A percentile compares a stretch with the other conserved stretches of the same genome.
phyloP scores from a whole-genome alignment of 768 basidiomycete genomes.

The Pulveroboletus sp. region DNA sequence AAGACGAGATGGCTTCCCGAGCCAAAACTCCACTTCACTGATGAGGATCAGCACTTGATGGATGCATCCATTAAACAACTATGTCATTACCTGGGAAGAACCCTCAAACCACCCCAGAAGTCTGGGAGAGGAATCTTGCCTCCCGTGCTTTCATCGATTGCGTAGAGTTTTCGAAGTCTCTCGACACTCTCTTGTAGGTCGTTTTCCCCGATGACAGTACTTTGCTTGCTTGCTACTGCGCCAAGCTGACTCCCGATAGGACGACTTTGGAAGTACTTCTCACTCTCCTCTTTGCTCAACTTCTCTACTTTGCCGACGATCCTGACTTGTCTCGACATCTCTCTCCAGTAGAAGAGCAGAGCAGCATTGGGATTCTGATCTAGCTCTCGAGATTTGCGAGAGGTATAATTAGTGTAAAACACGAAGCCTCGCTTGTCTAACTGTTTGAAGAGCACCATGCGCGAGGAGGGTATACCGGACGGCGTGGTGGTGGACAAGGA shows the following conservation, averaged over 20 bases:
- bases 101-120: conserved; percentile 96
- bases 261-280: conserved; percentile 76
- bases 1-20: conserved; percentile 89
- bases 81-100: conserved; percentile 72
- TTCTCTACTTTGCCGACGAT: conserved; percentile 85
- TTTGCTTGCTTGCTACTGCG: conserved; percentile 93
- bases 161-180: conserved; percentile 55
- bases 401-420: conserved; percentile 96
- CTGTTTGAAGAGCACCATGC: conserved; percentile 89
- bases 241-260: conserved; percentile 84
- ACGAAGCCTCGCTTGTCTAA: conserved; percentile 87
- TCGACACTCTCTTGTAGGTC: conserved; percentile 62
- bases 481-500: conserved; percentile 69
- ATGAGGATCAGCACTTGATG: conserved; percentile 8
- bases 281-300: conserved; percentile 64
- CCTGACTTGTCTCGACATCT: conserved; percentile 75
- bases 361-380: conserved; percentile 72
- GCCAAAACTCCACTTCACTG: conserved; percentile 97
- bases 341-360: conserved; percentile 89
- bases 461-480: conserved; percentile 75
- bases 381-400: conserved; percentile 86
- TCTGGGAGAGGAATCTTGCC: conserved; percentile 70
- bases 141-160: conserved; percentile 37
- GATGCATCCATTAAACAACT: neutral
- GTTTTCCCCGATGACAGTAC: conserved; percentile 68